Percentiles rank a stretch among this genome's conserved stretches.
These are phyloP conservation scores for Aegilops tauschii DNA, from an alignment of 176 grass and related monocot genomes.

Conservation along the genomic window DNA sequence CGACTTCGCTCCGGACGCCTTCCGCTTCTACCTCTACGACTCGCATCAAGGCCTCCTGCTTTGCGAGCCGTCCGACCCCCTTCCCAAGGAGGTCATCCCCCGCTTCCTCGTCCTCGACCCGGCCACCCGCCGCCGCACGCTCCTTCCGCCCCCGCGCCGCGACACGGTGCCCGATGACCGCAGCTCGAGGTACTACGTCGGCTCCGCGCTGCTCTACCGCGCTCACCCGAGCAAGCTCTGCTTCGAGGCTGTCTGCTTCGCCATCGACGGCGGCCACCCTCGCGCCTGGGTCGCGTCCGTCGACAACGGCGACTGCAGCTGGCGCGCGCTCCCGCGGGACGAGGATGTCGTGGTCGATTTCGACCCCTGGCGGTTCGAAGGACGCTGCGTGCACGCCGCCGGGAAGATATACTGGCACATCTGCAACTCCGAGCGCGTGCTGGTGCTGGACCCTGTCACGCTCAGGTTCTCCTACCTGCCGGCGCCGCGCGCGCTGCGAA, in stretches of 20 bases:
- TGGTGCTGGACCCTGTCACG: background rate
- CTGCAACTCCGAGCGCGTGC: background rate
- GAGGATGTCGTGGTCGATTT: background rate
- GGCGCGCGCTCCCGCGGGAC: slow-evolving; percentile 7
- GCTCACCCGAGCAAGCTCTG: background rate
- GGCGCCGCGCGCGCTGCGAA: background rate
- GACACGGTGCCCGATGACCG: background rate
- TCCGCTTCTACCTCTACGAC: slow-evolving; percentile 2
- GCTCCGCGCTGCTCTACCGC: slow-evolving; percentile 1
- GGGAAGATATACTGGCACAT: slow-evolving; percentile 22
- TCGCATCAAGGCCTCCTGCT: slow-evolving; percentile 20
- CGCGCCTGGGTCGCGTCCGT: slow-evolving; percentile 17
- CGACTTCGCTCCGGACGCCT: background rate
- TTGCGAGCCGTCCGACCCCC: background rate
- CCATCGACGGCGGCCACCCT: background rate
- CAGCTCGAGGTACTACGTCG: background rate
- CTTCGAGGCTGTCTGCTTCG: slow-evolving; percentile 14
- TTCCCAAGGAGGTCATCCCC: background rate
- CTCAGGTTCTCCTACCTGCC: background rate
- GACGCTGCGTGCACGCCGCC: background rate
- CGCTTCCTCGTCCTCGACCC: slow-evolving; percentile 19
- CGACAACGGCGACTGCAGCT: background rate
- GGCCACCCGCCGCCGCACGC: background rate
- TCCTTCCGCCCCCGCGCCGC: background rate
- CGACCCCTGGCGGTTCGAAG: slow-evolving; percentile 1